Evolutionary conservation across 495 filamentous ascomycete species (phyloP).

Genomic region (Hyaloscypha hepaticicola): DNA sequence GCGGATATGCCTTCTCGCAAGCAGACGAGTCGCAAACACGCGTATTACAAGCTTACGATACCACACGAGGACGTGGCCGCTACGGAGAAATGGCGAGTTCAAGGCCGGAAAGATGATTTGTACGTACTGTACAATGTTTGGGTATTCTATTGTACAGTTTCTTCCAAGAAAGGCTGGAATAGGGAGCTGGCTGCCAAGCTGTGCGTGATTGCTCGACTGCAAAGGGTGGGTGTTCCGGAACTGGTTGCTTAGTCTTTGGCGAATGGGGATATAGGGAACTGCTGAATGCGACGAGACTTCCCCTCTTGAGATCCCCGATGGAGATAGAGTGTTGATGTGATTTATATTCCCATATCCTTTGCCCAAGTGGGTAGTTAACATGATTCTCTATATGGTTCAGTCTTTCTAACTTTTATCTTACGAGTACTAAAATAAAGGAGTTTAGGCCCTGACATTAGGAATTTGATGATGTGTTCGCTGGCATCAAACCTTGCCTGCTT

Average conservation of each 20-base stretch:
- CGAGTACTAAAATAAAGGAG: too few relatives aligned
- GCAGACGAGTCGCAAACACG: slow-evolving; percentile 94
- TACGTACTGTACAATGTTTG: slow-evolving; percentile 22
- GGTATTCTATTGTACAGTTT: slow-evolving; percentile 20
- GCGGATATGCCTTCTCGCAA: slow-evolving; percentile 97
- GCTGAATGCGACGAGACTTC: neutral
- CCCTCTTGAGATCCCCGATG: neutral
- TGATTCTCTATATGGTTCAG: too few relatives aligned
- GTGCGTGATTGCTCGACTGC: neutral
- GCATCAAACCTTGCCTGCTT: too few relatives aligned
- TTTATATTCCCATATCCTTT: neutral
- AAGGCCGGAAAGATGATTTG: slow-evolving; percentile 35
- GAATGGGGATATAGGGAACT: neutral
- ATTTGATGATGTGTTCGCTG: too few relatives aligned
- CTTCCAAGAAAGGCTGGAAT: neutral
- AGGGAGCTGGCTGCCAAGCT: neutral
- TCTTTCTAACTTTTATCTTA: too few relatives aligned
- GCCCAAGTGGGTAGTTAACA: neutral
- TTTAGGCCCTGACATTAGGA: too few relatives aligned
- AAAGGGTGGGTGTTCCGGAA: neutral
- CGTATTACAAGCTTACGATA: slow-evolving; percentile 95
- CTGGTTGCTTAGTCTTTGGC: neutral
- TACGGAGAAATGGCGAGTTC: slow-evolving; percentile 96
- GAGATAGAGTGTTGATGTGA: neutral
- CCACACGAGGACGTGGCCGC: slow-evolving; percentile 82